These are phyloP conservation scores for Remersonia thermophila DNA, from an alignment of 2,329 filamentous ascomycete genomes.

Conservation along the genomic window DNA sequence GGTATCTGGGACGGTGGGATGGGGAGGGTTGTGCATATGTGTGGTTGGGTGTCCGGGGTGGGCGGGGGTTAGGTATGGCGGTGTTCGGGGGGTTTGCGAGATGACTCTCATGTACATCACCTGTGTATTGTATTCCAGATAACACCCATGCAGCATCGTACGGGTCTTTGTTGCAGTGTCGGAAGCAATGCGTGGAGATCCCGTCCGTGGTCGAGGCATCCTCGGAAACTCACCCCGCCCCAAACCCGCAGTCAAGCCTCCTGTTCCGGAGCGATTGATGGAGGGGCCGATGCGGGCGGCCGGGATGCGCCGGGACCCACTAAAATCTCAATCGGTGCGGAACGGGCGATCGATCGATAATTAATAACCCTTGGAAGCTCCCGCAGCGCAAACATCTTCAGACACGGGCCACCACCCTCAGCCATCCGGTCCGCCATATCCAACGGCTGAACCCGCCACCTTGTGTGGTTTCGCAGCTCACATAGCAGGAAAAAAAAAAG, in stretches of 20 bases:
- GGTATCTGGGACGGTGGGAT: not conserved
- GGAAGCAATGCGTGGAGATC: too few species aligned
- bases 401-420: too few species aligned
- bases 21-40: not conserved
- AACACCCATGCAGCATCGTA: too few species aligned
- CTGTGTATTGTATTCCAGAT: not conserved
- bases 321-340: constrained; percentile 11
- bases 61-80: not conserved
- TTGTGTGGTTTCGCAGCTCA: not conserved
- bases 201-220: too few species aligned
- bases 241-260: too few species aligned
- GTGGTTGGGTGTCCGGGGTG: not conserved
- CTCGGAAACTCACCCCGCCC: too few species aligned
- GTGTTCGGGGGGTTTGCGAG: not conserved
- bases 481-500: constrained; percentile 1
- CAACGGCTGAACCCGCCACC: not conserved
- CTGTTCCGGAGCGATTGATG: too few species aligned
- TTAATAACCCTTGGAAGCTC: too few species aligned
- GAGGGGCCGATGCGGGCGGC: not conserved
- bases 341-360: too few species aligned
- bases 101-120: not conserved
- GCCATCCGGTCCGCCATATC: not conserved
- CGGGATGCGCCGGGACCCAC: constrained; percentile 10
- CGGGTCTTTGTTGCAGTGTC: too few species aligned
- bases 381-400: too few species aligned